Evolutionary conservation across 768 basidiomycete species (phyloP), one percentile per base, ranked within the genome.

Genomic region (Collybiopsis luxurians): DNA sequence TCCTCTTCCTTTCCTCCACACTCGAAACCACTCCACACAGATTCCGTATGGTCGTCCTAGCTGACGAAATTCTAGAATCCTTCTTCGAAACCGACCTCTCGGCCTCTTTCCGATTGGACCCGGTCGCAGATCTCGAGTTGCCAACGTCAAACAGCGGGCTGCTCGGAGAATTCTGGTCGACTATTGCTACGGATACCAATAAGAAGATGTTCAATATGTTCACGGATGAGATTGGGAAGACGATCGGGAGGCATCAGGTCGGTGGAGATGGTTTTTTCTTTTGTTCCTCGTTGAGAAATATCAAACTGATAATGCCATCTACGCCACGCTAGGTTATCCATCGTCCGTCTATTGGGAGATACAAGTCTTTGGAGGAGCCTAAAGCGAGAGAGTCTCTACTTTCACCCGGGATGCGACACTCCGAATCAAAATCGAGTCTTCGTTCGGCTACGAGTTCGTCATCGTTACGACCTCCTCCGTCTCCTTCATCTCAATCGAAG

Each of bases 31-130:
- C 43, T 15, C 15, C n/a, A 36, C 57, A 6, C 62, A 92, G 92
- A 7, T 99, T 99, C 85, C 87, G 97, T 6, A 99, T 98, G 97
- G 96, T 98, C 39, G 90, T 99, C 4, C 80, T 99, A 9, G 95
- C 96, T 1, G 97, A 98, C 62, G 95, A 98, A 69, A 79, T 98
- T 26, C 82, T 99, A 24, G 97, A 99, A 68, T 89, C 90, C 1
- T 99, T 99, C 80, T 99, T 98, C 64, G 95, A 94, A 65, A 84
- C 89, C 0, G 97, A 98, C 69, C 76, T 99, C 59, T 85, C 92
- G 0, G 84, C 82, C 1, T 95, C 95, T 2, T 98, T 97, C 82
- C 81, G 84, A 60, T 77, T 97, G 31, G 86, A 90, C 55, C 75
- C 80, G 15, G 76, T 89, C 4, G 81, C 84, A 0, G 87, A 90